Percentiles rank a stretch among this genome's conserved stretches.
phyloP scores from a whole-genome alignment of 2,329 filamentous ascomycete species.

The Scedosporium minutisporum region DNA sequence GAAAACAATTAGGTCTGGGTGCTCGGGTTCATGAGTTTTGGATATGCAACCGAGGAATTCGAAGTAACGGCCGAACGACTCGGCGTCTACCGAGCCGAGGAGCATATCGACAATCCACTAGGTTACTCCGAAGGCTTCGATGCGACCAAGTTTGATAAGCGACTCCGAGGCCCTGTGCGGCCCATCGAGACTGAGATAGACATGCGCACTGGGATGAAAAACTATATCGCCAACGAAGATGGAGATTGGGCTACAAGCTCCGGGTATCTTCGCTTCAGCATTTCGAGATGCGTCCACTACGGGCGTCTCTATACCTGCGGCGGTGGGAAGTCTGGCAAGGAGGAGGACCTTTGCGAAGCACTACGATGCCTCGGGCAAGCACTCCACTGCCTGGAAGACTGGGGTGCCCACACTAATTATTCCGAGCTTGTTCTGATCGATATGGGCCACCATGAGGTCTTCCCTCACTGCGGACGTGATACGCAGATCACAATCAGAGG shows the following conservation, averaged over 20 bases:
- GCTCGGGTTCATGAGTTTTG: conserved; percentile 59
- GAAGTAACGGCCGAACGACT: conserved; percentile 69
- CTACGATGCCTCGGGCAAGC: conserved; percentile 67
- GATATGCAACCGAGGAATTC: conserved; percentile 71
- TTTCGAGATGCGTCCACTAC: conserved; percentile 66
- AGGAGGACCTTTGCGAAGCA: conserved; percentile 72
- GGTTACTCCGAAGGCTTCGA: conserved; percentile 71
- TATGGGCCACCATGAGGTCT: conserved; percentile 57
- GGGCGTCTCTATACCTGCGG: conserved; percentile 66
- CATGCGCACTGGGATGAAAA: conserved; percentile 85
- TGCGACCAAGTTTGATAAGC: conserved; percentile 69
- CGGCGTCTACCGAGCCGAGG: conserved; percentile 67
- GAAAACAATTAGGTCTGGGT: conserved; percentile 27
- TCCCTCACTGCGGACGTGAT: conserved; percentile 60
- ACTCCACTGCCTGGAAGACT: conserved; percentile 71
- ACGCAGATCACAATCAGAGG: conserved; percentile 59
- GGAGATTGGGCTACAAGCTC: conserved; percentile 84
- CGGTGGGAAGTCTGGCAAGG: conserved; percentile 45
- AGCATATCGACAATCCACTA: conserved; percentile 63
- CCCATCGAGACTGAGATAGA: conserved; percentile 66
- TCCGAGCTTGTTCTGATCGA: conserved; percentile 69
- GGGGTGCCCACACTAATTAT: conserved; percentile 75
- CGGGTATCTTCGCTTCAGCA: conserved; percentile 71
- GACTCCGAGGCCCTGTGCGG: conserved; percentile 71
- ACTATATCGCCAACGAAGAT: conserved; percentile 89